A percentile compares a stretch with the other conserved stretches of the same genome.
phyloP scores from a whole-genome alignment of 768 basidiomycete species.

The Pleurotus salmoneostramineus region DNA sequence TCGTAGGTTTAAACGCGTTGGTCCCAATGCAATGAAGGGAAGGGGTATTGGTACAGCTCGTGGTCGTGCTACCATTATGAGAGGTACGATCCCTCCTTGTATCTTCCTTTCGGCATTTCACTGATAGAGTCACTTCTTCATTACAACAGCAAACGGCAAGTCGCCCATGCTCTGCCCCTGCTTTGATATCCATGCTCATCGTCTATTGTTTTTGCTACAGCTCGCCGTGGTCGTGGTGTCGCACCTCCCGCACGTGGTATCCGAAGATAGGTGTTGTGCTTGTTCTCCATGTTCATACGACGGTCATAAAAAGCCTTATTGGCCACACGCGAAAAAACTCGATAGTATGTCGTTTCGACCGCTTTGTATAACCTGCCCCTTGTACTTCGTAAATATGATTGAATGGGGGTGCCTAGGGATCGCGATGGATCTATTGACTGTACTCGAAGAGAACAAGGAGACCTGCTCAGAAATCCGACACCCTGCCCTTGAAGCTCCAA shows the following conservation, averaged over 20 bases:
- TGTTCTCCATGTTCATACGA: neutral
- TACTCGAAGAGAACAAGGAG: neutral
- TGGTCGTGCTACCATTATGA: slow-evolving; percentile 97
- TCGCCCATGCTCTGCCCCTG: neutral
- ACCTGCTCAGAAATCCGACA: slow-evolving; percentile 68
- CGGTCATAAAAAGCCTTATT: no score
- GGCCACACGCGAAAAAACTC: no score
- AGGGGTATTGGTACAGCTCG: slow-evolving; percentile 98
- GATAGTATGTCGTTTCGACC: no score
- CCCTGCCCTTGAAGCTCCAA: slow-evolving; percentile 90
- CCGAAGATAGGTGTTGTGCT: slow-evolving; percentile 54
- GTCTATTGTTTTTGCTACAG: slow-evolving; percentile 32
- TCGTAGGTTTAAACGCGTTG: slow-evolving; percentile 95
- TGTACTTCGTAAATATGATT: no score
- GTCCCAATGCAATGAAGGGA: slow-evolving; percentile 97
- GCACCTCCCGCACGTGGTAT: slow-evolving; percentile 72
- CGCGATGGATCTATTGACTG: neutral
- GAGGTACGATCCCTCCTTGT: slow-evolving; percentile 56
- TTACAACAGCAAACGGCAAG: slow-evolving; percentile 70
- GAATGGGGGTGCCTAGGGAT: no score
- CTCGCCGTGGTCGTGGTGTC: slow-evolving; percentile 85
- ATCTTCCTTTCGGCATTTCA: slow-evolving; percentile 8
- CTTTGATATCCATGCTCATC: slow-evolving; percentile 4
- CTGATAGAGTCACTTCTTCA: slow-evolving; percentile 14
- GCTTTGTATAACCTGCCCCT: no score